A percentile compares a stretch with the other conserved stretches of the same genome.
phyloP scores from a whole-genome alignment of 306 rosid genomes.

The Betula pendula region DNA sequence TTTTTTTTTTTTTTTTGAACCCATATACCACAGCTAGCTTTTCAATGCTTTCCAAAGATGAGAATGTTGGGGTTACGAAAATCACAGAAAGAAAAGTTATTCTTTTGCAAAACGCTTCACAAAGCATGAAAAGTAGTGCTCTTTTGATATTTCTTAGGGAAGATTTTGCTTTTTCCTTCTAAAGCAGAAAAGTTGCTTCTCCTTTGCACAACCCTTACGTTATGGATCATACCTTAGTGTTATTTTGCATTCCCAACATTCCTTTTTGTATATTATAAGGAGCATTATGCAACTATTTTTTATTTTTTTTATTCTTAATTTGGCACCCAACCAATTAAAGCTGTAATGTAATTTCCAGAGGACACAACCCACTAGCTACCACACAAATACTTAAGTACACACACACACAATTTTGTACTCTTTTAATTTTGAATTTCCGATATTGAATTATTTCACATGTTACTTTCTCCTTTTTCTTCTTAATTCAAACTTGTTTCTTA shows the following conservation, averaged over 20 bases:
- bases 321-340: not conserved
- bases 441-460: no score
- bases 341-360: not conserved
- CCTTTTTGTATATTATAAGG: slow-evolving; percentile 26
- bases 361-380: not conserved
- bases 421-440: no score
- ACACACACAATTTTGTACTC: not conserved
- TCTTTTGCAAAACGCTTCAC: slow-evolving; percentile 67
- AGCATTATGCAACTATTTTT: slow-evolving; percentile 16
- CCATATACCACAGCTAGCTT: slow-evolving; percentile 63
- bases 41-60: slow-evolving; percentile 68
- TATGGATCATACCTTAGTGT: slow-evolving; percentile 60
- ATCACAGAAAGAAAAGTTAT: slow-evolving; percentile 76
- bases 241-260: slow-evolving; percentile 44
- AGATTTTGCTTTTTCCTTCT: slow-evolving; percentile 77
- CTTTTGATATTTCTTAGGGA: slow-evolving; percentile 79
- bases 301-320: not conserved
- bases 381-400: not conserved
- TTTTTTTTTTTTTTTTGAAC: slow-evolving; percentile 45
- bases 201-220: slow-evolving; percentile 75
- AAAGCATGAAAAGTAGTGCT: slow-evolving; percentile 91
- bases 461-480: no score
- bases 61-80: slow-evolving; percentile 85
- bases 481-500: no score
- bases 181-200: slow-evolving; percentile 64